Conservation (phyloP, 176 grass and related monocot genomes). For the Cenchrus americanus region DNA sequence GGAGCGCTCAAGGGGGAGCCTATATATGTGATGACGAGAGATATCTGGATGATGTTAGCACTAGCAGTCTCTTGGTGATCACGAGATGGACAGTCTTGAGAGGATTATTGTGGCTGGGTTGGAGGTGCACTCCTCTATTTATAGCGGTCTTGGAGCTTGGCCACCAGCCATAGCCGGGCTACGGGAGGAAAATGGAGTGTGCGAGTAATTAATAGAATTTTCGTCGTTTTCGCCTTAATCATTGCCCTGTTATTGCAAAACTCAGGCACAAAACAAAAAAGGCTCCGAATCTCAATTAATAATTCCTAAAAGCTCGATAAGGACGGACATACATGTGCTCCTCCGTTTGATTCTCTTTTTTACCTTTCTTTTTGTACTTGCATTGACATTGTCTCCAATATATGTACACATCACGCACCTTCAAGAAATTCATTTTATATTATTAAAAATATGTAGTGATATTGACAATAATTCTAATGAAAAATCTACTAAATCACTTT, state of each 20-base stretch:
- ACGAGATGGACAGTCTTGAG: conserved; percentile 24
- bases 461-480: background rate
- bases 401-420: background rate
- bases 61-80: background rate
- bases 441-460: background rate
- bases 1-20: background rate
- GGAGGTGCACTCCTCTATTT: conserved; percentile 53
- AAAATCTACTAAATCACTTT: background rate
- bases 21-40: background rate
- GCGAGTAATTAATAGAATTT: background rate
- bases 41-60: background rate
- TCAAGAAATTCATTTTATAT: background rate
- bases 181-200: background rate
- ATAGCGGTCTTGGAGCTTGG: conserved; percentile 45
- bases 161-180: background rate
- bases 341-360: conserved; percentile 10
- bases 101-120: conserved; percentile 12
- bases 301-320: conserved; percentile 22
- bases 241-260: conserved; percentile 37
- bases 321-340: conserved; percentile 13
- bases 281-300: conserved; percentile 3
- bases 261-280: conserved; percentile 4
- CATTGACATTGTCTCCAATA: background rate
- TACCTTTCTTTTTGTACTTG: background rate
- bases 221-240: conserved; percentile 31